Conservation (phyloP, 495 filamentous ascomycete species). For the Astrothelium subdiscretum region DNA sequence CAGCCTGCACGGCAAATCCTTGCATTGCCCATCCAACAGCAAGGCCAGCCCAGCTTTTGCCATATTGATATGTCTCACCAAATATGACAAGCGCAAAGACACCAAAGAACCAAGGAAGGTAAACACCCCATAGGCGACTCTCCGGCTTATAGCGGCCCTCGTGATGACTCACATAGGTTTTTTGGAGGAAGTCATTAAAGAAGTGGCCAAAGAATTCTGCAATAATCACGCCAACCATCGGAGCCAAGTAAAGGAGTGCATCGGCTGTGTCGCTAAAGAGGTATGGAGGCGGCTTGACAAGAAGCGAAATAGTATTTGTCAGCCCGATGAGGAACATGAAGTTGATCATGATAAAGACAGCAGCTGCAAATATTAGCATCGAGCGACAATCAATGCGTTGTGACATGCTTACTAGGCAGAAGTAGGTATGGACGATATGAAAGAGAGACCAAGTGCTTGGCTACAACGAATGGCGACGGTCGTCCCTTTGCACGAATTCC, state of each 20-base stretch:
- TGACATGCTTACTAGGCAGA: conserved; percentile 17
- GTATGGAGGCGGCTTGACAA: conserved; percentile 27
- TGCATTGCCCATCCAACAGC: conserved; percentile 19
- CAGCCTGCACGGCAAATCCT: conserved; percentile 10
- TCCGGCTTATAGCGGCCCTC: conserved; percentile 12
- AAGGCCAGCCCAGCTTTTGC: conserved; percentile 10
- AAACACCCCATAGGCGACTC: conserved; percentile 14
- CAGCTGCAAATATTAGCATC: neutral
- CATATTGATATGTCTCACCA: conserved; percentile 10
- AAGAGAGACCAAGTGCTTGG: conserved; percentile 15
- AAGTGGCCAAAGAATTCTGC: conserved; percentile 31
- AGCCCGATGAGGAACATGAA: conserved; percentile 30
- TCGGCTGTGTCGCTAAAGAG: conserved; percentile 21
- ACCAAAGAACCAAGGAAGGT: conserved; percentile 10
- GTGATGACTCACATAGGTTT: conserved; percentile 10
- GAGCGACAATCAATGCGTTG: neutral
- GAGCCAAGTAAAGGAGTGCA: conserved; percentile 27
- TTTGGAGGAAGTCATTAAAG: conserved; percentile 30
- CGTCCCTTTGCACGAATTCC: conserved; percentile 10
- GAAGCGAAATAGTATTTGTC: conserved; percentile 23
- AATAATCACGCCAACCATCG: conserved; percentile 24
- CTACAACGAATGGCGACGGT: conserved; percentile 12
- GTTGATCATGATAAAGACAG: conserved; percentile 11
- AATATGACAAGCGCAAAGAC: conserved; percentile 14
- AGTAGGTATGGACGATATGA: conserved; percentile 20